These are phyloP conservation scores for Oldenlandia corymbosa DNA, from an alignment of 257 asterid genomes.

Conservation along the genomic window DNA sequence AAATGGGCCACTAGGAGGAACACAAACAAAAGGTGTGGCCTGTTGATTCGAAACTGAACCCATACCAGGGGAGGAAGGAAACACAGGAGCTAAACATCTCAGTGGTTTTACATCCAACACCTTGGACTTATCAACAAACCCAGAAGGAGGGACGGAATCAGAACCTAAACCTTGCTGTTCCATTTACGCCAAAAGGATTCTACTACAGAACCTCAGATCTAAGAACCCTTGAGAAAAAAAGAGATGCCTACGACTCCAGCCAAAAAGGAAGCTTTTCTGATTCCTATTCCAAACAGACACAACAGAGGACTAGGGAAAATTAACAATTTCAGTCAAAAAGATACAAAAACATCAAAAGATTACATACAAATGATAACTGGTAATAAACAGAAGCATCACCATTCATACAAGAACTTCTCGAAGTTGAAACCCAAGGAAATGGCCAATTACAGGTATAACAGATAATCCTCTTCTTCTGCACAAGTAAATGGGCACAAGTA, in stretches of 20 bases:
- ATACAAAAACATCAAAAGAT: not conserved
- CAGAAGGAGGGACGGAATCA: constrained; percentile 36
- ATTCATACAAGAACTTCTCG: constrained; percentile 7
- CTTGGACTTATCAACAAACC: constrained; percentile 63
- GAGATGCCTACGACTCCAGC: constrained; percentile 1
- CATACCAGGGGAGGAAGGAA: constrained; percentile 55
- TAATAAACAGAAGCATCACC: constrained; percentile 7
- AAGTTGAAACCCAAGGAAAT: constrained; percentile 17
- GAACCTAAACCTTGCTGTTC: constrained; percentile 60
- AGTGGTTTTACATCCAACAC: constrained; percentile 73
- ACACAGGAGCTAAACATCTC: constrained; percentile 71
- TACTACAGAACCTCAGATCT: not conserved
- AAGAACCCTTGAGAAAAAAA: constrained; percentile 4
- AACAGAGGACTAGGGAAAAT: not conserved
- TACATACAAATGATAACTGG: not conserved
- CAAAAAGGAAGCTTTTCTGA: not conserved
- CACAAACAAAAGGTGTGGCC: constrained; percentile 81
- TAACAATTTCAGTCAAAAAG: not conserved
- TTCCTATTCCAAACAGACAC: not conserved
- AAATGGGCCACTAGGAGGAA: constrained; percentile 89
- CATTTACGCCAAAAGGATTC: constrained; percentile 41
- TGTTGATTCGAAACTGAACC: constrained; percentile 46
- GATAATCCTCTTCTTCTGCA: constrained; percentile 44
- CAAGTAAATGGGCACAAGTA: constrained; percentile 20
- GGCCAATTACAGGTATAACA: constrained; percentile 13